Conservation (phyloP, 192 early-diverging fungal genomes). For the Entomortierella parvispora region DNA sequence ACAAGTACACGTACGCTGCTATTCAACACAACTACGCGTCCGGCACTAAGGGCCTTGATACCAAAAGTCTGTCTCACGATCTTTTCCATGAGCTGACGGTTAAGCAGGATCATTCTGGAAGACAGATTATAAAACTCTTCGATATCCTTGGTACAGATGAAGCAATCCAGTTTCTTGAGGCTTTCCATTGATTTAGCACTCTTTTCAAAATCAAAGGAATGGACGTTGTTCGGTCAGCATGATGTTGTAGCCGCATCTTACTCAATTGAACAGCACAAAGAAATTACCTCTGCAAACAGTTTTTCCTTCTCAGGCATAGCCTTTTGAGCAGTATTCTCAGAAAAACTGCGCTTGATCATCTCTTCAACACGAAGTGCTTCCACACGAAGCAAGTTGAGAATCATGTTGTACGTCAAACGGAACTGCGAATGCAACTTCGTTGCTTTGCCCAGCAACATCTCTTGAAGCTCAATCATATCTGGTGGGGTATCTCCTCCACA, state of each 20-base stretch:
- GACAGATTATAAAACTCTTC: conserved; percentile 76
- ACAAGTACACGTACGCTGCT: conserved; percentile 59
- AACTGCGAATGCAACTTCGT: conserved; percentile 96
- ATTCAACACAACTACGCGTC: conserved; percentile 84
- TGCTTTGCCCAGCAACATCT: conserved; percentile 88
- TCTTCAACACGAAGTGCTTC: conserved; percentile 97
- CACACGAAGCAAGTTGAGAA: conserved; percentile 93
- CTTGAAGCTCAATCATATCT: conserved; percentile 64
- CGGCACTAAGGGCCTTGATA: conserved; percentile 71
- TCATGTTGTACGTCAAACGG: conserved; percentile 98
- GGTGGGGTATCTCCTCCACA: conserved; percentile 64
- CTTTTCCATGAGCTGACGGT: conserved; percentile 64
- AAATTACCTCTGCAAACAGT: conserved; percentile 67
- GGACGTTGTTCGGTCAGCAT: background rate
- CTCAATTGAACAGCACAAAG: background rate
- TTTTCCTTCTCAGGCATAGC: conserved; percentile 84
- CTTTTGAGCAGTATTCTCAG: conserved; percentile 89
- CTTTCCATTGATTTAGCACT: conserved; percentile 68
- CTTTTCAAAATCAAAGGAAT: conserved; percentile 30
- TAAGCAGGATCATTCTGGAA: conserved; percentile 60
- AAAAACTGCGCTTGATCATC: conserved; percentile 98
- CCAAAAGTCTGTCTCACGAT: conserved; percentile 67
- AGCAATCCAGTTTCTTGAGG: conserved; percentile 76
- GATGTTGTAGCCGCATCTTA: background rate
- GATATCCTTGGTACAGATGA: conserved; percentile 85